Evolutionary conservation across 2,329 filamentous ascomycete genomes (phyloP).

Genomic region (Colletotrichum musicola): DNA sequence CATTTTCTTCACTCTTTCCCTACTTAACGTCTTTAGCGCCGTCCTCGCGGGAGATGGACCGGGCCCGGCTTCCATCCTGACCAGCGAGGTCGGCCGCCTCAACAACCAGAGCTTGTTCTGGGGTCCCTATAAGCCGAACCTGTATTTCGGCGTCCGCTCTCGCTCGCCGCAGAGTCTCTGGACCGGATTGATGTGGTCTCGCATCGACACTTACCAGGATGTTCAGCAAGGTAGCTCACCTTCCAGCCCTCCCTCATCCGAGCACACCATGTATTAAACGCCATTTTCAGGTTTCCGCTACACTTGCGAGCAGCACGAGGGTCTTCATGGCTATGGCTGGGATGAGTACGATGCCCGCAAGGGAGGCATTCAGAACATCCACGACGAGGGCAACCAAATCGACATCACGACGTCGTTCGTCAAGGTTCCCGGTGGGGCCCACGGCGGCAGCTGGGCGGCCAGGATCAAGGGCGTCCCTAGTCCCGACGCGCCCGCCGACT

Average conservation of each 20-base stretch:
- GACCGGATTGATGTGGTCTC: constrained; percentile 89
- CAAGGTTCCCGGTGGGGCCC: constrained; percentile 86
- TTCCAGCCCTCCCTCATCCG: background rate
- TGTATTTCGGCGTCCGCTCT: constrained; percentile 93
- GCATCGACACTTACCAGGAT: constrained; percentile 81
- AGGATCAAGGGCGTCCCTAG: constrained; percentile 86
- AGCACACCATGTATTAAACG: background rate
- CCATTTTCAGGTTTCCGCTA: constrained; percentile 81
- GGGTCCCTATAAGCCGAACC: constrained; percentile 93
- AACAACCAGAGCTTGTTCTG: constrained; percentile 91
- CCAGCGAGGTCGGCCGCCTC: constrained; percentile 62
- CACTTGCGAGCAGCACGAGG: constrained; percentile 95
- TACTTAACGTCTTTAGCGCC: constrained; percentile 40
- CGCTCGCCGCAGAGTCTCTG: constrained; percentile 84
- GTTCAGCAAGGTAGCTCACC: constrained; percentile 84
- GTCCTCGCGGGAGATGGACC: constrained; percentile 37
- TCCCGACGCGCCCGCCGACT: constrained; percentile 72
- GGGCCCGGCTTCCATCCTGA: constrained; percentile 53
- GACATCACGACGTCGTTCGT: constrained; percentile 95
- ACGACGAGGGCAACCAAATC: constrained; percentile 88
- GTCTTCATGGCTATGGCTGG: constrained; percentile 97
- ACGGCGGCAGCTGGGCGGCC: constrained; percentile 93
- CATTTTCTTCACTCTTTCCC: constrained; percentile 43
- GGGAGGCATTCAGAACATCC: constrained; percentile 90
- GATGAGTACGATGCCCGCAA: constrained; percentile 93